A percentile compares a stretch with the other conserved stretches of the same genome.
Evolutionary conservation across 768 basidiomycete species (phyloP).

Genomic region (Suillus subalutaceus): DNA sequence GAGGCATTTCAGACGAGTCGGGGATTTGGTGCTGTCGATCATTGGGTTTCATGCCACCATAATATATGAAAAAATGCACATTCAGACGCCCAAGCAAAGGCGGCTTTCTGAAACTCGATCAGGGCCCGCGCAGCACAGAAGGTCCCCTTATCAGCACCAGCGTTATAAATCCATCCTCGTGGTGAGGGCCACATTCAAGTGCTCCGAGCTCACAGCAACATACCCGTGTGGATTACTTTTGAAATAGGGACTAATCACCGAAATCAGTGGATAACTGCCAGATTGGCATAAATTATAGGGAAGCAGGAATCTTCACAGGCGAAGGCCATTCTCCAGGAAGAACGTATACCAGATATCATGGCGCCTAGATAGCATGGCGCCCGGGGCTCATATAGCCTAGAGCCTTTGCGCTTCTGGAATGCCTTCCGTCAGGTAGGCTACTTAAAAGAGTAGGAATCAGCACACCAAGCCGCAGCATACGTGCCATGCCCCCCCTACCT

Average conservation of each 20-base stretch:
- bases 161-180: too few relatives aligned
- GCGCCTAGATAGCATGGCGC: neutral
- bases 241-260: neutral
- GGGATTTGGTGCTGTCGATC: too few relatives aligned
- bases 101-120: too few relatives aligned
- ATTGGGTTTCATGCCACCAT: too few relatives aligned
- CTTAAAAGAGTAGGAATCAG: neutral
- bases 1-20: too few relatives aligned
- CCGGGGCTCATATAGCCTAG: neutral
- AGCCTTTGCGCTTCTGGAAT: neutral
- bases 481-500: conserved; percentile 8
- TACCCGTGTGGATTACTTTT: neutral
- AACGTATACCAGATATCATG: neutral
- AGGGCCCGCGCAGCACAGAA: too few relatives aligned
- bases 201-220: neutral
- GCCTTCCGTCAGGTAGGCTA: neutral
- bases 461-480: neutral
- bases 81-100: too few relatives aligned
- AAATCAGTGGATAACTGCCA: neutral
- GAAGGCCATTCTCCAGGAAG: neutral
- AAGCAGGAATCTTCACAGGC: neutral
- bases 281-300: neutral
- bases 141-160: too few relatives aligned
- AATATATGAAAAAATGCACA: too few relatives aligned
- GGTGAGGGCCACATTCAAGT: too few relatives aligned